These are phyloP conservation scores for Scheffersomyces parashehatae DNA, from an alignment of 1,139 yeast species.

Conservation along the genomic window DNA sequence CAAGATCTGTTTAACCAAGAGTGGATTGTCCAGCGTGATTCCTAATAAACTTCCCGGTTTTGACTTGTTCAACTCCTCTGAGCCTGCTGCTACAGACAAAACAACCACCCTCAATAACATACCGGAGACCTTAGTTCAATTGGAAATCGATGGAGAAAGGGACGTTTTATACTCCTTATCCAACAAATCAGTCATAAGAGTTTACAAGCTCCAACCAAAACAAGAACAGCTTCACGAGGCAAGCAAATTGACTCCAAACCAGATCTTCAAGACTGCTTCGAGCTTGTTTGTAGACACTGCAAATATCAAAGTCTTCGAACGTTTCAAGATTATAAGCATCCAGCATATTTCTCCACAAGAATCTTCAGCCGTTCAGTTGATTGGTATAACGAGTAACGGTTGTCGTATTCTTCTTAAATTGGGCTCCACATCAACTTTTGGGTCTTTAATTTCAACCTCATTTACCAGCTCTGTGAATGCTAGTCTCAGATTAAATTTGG, in stretches of 20 bases:
- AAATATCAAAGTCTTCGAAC: slow-evolving; percentile 43
- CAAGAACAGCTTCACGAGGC: slow-evolving; percentile 38
- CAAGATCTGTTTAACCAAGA: slow-evolving; percentile 76
- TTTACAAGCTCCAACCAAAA: slow-evolving; percentile 56
- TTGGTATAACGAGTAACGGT: slow-evolving; percentile 87
- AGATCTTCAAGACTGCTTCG: slow-evolving; percentile 58
- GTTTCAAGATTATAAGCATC: slow-evolving; percentile 61
- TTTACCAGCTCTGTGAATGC: slow-evolving; percentile 14
- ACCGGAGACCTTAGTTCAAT: slow-evolving; percentile 62
- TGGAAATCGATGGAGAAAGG: slow-evolving; percentile 76
- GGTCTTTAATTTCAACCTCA: slow-evolving; percentile 29
- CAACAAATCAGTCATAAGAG: slow-evolving; percentile 77
- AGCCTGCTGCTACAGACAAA: slow-evolving; percentile 10
- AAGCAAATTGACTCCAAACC: slow-evolving; percentile 46
- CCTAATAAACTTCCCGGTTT: slow-evolving; percentile 54
- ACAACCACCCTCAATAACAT: slow-evolving; percentile 17
- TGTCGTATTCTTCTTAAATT: slow-evolving; percentile 70
- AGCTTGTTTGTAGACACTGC: slow-evolving; percentile 50
- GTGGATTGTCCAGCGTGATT: slow-evolving; percentile 60
- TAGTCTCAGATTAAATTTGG: slow-evolving; percentile 32
- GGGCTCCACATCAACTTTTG: slow-evolving; percentile 33
- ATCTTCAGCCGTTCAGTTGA: slow-evolving; percentile 69
- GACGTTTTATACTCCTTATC: slow-evolving; percentile 80
- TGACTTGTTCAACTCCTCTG: slow-evolving; percentile 35
- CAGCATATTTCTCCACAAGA: slow-evolving; percentile 64